Base-by-base conservation (phyloP, 2,329 filamentous ascomycete species). In the Cytospora piceae region DNA sequence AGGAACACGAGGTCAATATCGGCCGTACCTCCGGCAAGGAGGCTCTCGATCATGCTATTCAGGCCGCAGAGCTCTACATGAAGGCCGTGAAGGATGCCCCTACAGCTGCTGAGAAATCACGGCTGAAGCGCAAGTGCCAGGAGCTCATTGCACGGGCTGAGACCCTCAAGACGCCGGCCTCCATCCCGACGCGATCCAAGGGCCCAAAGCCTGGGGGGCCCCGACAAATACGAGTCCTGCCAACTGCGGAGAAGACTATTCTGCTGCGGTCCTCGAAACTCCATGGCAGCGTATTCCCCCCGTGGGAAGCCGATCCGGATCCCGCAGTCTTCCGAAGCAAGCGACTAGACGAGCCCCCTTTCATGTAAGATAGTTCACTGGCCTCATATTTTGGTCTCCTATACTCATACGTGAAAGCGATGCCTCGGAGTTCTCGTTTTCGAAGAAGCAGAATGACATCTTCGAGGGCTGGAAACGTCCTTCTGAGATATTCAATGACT, bases 381-480 rank as follows among this genome's bases (percentile, higher is more conserved):
- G 62, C 42, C n/a, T 46, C 14, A 58, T 66, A 27, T 62, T 32
- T 57, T 56, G 57, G 55, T 56, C 49, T 59, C 17, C 39, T 63
- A 14, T 56, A 63, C 62, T 46, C 27, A 34, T 66, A 62, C 74
- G 68, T 73, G 58, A 76, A 73, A 93, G 90, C 64, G 94, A 98
- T 72, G 74, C 83, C 27, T 82, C 86, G 1, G 81, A 86, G 14
- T 86, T 96, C 60, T 84, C 87, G 29, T 82, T 99, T 49, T 98
- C 95, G 0, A 74, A 84, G 8, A 83, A 85, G 53, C 95, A 99
- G 74, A 80, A 82, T 39, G 83, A 88, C 42, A 89, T 91, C n/a
- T 93, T 98, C 72, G 85, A 86, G 59, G 90, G 88, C 51, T 99
- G 95, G 95, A 90, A 89, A 75, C 87, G 93, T 42, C 92, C 94